Base-by-base conservation (phyloP, 371 early-diverging fungal species). In the Rhizopus stolonifer region DNA sequence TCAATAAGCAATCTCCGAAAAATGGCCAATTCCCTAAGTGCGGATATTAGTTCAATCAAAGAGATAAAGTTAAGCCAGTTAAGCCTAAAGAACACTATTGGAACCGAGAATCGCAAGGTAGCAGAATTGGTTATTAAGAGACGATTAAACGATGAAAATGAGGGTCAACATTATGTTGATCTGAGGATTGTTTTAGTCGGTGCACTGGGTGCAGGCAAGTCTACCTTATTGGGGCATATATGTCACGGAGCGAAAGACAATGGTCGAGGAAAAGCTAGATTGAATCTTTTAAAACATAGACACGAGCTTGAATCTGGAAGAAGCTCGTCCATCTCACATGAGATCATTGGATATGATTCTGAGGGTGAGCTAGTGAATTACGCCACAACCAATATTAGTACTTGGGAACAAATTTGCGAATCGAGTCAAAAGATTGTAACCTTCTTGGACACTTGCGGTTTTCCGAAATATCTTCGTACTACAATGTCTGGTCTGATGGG, bases 381-480 rank as follows among this genome's bases (percentile, higher is more conserved):
- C 49, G 78, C 74, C 43, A 67, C 81, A 4, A 84, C 79, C 49
- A 72, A 85, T 47, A 82, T 86, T 40, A 66, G 81, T 40, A 84
- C 83, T 0, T 93, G 93, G 94, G 90, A 92, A 55, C 85, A 91
- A 31, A 88, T 94, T 23, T 90, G 90, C 61, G 69, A 62, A 19
- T 59, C 68, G 4, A 86, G 93, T 8, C 82, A 81, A 42, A 95
- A 95, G 70, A 80, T 94, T 1, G 69, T 94, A 1, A 85, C 88
- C n/a, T 86, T 95, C 49, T 67, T 92, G 21, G 96, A 95, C 58
- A 80, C 92, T n/a, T 93, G 93, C 46, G 96, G 96, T 2, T 92
- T 93, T 67, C 86, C 91, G 21, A 90, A 90, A 56, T 95, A 94
- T 49, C 74, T 95, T 15, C 89, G 92, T 34, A 95, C 96, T 3